Conservation (phyloP, 495 filamentous ascomycete genomes). For the Aspergillus taichungensis region DNA sequence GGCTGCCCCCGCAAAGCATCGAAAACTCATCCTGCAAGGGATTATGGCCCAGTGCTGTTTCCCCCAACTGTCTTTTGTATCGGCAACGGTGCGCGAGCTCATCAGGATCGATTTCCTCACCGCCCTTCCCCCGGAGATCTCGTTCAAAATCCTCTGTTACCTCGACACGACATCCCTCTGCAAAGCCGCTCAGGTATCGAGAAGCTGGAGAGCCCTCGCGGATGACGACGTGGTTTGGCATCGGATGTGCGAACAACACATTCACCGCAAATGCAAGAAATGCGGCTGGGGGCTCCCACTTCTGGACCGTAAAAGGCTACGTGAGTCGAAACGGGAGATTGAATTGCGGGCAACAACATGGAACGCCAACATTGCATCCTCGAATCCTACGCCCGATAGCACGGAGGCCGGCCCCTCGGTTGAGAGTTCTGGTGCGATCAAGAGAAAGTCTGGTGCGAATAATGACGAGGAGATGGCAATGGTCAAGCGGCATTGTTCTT, state of each 20-base stretch:
- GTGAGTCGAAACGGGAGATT: conserved; percentile 80
- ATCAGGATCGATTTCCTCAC: conserved; percentile 93
- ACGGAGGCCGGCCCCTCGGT: conserved; percentile 10
- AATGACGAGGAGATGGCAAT: conserved; percentile 20
- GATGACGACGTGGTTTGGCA: conserved; percentile 99
- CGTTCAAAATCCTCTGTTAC: conserved; percentile 86
- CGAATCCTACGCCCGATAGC: conserved; percentile 11
- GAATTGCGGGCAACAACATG: conserved; percentile 56
- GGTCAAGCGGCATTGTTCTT: conserved; percentile 29
- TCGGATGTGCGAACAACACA: conserved; percentile 98
- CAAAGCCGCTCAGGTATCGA: conserved; percentile 92
- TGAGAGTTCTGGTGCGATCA: conserved; percentile 19
- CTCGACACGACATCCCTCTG: conserved; percentile 95
- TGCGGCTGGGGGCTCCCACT: conserved; percentile 93
- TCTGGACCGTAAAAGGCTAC: conserved; percentile 76
- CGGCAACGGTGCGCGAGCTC: conserved; percentile 75
- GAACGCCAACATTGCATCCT: conserved; percentile 26
- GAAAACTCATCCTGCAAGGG: conserved; percentile 89
- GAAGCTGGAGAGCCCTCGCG: conserved; percentile 74
- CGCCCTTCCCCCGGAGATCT: conserved; percentile 80
- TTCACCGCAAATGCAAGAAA: conserved; percentile 90
- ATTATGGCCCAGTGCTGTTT: conserved; percentile 96
- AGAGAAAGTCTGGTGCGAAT: conserved; percentile 29
- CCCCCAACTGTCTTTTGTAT: conserved; percentile 88
- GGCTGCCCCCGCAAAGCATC: conserved; percentile 84